Percentiles rank a stretch among this genome's conserved stretches.
Evolutionary conservation across 768 basidiomycete genomes (phyloP).

Genomic region (Kwoniella newhampshirensis): DNA sequence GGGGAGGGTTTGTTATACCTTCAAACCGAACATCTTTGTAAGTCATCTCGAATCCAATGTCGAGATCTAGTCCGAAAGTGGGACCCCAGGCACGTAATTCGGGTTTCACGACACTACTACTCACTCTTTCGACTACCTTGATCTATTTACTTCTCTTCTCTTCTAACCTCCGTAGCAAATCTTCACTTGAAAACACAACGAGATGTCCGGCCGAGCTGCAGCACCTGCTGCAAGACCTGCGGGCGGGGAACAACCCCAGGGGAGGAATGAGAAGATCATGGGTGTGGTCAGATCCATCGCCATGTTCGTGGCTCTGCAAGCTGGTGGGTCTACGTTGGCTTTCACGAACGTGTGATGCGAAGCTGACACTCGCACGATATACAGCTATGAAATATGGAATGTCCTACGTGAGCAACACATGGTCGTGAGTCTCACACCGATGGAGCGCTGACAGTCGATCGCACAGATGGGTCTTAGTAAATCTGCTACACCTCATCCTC

Average conservation of each 20-base stretch:
- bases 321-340: conserved; percentile 24
- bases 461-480: conserved; percentile 25
- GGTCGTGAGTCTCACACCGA: neutral
- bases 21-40: too few relatives aligned
- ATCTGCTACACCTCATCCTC: conserved; percentile 9
- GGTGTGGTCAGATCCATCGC: conserved; percentile 21
- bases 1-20: too few relatives aligned
- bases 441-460: conserved; percentile 1
- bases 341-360: neutral
- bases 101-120: too few relatives aligned
- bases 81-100: too few relatives aligned
- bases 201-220: conserved; percentile 17
- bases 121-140: too few relatives aligned
- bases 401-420: conserved; percentile 31
- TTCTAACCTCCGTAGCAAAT: too few relatives aligned
- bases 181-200: neutral
- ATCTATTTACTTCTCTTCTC: too few relatives aligned
- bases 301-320: conserved; percentile 39
- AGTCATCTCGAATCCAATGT: too few relatives aligned
- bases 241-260: conserved; percentile 9
- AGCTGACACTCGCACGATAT: neutral
- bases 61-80: too few relatives aligned
- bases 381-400: conserved; percentile 44
- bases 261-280: conserved; percentile 15
- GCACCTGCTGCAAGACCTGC: conserved; percentile 10